Base-by-base conservation (phyloP, 768 basidiomycete species). In the Lactarius sp. region DNA sequence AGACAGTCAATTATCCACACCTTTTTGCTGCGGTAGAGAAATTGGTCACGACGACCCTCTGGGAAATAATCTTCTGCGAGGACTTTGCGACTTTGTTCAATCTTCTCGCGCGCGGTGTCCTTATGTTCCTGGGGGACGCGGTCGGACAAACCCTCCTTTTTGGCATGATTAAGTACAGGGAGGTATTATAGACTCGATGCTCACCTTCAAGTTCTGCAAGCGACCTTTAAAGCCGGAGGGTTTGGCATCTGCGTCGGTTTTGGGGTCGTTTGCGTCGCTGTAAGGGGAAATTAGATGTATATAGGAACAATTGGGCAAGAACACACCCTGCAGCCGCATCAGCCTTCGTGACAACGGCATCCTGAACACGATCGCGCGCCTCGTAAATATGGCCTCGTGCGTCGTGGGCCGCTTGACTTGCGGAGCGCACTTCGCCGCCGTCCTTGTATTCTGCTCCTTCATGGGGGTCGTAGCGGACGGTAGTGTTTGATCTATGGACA, bases 1-100 rank as follows among this genome's bases (percentile, higher is more conserved):
- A 31, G 14, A 33, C 41, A 27, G 12, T 36, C 9, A 27, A 37
- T 9, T 6, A 36, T 41, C 9, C 61, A 36, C 27, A 87, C 90
- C 85, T 97, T 98, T 81, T 98, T 98, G 6, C 85, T 81, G 13
- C 96, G 84, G 79, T 88, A 96, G 71, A 98, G 90, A 75, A 94
- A 97, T 71, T 92, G 92, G 59, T 96, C 92, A 27, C 92, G 83
- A 22, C 96, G 80, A 74, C 94, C 94, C 69, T 88, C 80, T 0
- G 95, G 94, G 80, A 97, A 94, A 68, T 88, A 89, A 44, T 95
- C 90, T 54, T 94, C 91, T 16, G 76, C 75, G 57, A 97, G 69
- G 74, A 91, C 89, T 37, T 85, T 79, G 70, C 83, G 84, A 31
- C 84, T 80, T 16, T 81, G 80, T 52, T 89, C 81, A 50, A 79